Percentiles rank a stretch among this genome's conserved stretches.
Conservation (phyloP, 2,329 filamentous ascomycete genomes). For the Talaromyces marneffei region DNA sequence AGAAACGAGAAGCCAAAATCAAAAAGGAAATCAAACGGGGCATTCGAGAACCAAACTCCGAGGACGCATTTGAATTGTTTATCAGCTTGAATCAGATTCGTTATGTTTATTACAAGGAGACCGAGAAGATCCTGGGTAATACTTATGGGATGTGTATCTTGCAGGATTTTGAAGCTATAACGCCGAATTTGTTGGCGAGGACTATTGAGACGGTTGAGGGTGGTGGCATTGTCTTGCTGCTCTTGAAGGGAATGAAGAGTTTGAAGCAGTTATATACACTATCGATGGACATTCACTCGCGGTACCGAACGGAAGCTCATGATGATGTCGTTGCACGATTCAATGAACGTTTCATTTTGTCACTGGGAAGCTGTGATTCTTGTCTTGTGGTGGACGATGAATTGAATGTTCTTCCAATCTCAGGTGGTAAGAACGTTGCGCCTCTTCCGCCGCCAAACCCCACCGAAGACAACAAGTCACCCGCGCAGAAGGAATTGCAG, state of each 20-base stretch:
- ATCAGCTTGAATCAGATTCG: slow-evolving; percentile 94
- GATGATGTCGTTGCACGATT: slow-evolving; percentile 91
- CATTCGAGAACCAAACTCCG: slow-evolving; percentile 81
- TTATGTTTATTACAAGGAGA: slow-evolving; percentile 99
- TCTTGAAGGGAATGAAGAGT: slow-evolving; percentile 94
- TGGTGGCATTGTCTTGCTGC: slow-evolving; percentile 79
- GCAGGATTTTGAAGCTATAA: slow-evolving; percentile 96
- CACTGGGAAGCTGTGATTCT: slow-evolving; percentile 86
- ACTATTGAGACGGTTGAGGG: slow-evolving; percentile 98
- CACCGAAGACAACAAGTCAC: slow-evolving; percentile 65
- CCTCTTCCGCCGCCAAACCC: slow-evolving; percentile 69
- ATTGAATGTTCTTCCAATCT: slow-evolving; percentile 93
- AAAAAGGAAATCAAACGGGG: slow-evolving; percentile 97
- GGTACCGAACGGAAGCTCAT: slow-evolving; percentile 94
- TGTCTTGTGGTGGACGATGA: slow-evolving; percentile 97
- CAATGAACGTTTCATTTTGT: slow-evolving; percentile 95
- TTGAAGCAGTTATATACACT: slow-evolving; percentile 95
- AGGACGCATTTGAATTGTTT: slow-evolving; percentile 96
- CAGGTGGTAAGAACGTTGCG: slow-evolving; percentile 84
- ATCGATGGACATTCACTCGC: slow-evolving; percentile 95
- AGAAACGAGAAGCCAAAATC: slow-evolving; percentile 97
- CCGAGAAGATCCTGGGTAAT: slow-evolving; percentile 95
- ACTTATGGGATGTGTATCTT: slow-evolving; percentile 98
- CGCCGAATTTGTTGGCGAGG: slow-evolving; percentile 89
- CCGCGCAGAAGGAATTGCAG: slow-evolving; percentile 69